Conservation (phyloP, 306 rosid species). For the Luffa acutangula region DNA sequence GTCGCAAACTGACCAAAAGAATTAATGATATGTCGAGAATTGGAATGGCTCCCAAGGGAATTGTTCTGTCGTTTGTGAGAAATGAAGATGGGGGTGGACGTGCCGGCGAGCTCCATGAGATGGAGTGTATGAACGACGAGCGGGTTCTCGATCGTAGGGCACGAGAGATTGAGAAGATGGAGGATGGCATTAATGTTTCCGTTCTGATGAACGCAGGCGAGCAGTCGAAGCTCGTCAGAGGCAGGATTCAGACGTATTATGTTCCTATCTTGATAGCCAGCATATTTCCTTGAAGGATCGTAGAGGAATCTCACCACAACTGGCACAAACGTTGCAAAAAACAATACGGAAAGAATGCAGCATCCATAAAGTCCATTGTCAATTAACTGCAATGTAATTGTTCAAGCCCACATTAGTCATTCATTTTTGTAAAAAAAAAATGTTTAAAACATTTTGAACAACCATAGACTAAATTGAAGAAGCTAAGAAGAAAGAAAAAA, state of each 20-base stretch:
- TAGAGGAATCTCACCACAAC: slow-evolving; percentile 23
- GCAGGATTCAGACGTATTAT: slow-evolving; percentile 15
- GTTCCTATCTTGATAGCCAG: slow-evolving; percentile 38
- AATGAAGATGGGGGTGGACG: slow-evolving; percentile 40
- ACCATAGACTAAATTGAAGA: too few relatives aligned
- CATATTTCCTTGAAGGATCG: slow-evolving; percentile 50
- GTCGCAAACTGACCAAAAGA: slow-evolving; percentile 28
- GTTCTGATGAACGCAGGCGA: slow-evolving; percentile 25
- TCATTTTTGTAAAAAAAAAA: too few relatives aligned
- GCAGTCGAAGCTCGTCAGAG: slow-evolving; percentile 24
- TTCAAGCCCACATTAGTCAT: not conserved
- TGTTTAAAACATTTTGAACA: too few relatives aligned
- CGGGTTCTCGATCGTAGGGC: slow-evolving; percentile 30
- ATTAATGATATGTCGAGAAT: slow-evolving; percentile 20
- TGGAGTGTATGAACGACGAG: slow-evolving; percentile 27
- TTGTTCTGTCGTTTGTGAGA: slow-evolving; percentile 27
- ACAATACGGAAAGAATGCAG: slow-evolving; percentile 6
- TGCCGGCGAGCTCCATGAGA: slow-evolving; percentile 47
- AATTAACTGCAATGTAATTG: slow-evolving; percentile 16
- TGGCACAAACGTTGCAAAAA: slow-evolving; percentile 20
- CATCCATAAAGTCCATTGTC: not conserved
- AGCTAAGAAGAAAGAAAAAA: not conserved
- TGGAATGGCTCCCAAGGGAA: not conserved
- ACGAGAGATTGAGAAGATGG: slow-evolving; percentile 32
- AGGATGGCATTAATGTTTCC: slow-evolving; percentile 18